These are phyloP conservation scores for Penicillium salamii DNA, from an alignment of 495 filamentous ascomycete genomes.

Conservation along the genomic window DNA sequence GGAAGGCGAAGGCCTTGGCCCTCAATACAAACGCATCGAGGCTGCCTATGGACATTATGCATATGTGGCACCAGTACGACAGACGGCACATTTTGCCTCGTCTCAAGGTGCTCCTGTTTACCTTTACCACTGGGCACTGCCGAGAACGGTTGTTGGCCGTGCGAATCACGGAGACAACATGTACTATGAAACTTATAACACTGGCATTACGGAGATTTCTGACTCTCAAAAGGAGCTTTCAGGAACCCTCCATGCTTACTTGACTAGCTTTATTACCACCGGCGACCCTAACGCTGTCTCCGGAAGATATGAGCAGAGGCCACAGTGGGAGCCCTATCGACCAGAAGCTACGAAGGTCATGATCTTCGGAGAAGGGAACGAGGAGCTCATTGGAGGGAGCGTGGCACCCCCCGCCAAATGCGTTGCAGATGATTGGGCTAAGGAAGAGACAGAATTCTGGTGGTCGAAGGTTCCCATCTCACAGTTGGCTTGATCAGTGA, in stretches of 20 bases:
- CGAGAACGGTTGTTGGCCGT: conserved; percentile 40
- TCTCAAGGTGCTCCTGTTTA: conserved; percentile 43
- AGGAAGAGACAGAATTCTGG: conserved; percentile 57
- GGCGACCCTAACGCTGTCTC: conserved; percentile 48
- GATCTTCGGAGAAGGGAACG: conserved; percentile 62
- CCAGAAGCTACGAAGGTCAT: conserved; percentile 27
- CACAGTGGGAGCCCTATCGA: conserved; percentile 28
- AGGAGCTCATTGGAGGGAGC: conserved; percentile 49
- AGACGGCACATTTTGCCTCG: conserved; percentile 54
- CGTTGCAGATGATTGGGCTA: conserved; percentile 41
- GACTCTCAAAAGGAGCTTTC: conserved; percentile 47
- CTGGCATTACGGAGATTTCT: conserved; percentile 33
- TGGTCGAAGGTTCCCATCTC: conserved; percentile 40
- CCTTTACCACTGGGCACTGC: conserved; percentile 58
- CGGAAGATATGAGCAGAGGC: conserved; percentile 28
- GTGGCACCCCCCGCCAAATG: conserved; percentile 44
- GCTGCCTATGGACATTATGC: conserved; percentile 66
- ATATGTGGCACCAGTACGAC: conserved; percentile 62
- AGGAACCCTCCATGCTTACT: conserved; percentile 52
- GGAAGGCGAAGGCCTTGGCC: conserved; percentile 38
- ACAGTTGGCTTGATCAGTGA: conserved; percentile 21
- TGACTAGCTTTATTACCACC: conserved; percentile 52
- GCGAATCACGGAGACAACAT: conserved; percentile 62
- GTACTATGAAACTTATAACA: conserved; percentile 53
- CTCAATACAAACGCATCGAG: conserved; percentile 58